These are phyloP conservation scores for Hypoxylon lenormandii DNA, from an alignment of 495 filamentous ascomycete species.

Conservation along the genomic window DNA sequence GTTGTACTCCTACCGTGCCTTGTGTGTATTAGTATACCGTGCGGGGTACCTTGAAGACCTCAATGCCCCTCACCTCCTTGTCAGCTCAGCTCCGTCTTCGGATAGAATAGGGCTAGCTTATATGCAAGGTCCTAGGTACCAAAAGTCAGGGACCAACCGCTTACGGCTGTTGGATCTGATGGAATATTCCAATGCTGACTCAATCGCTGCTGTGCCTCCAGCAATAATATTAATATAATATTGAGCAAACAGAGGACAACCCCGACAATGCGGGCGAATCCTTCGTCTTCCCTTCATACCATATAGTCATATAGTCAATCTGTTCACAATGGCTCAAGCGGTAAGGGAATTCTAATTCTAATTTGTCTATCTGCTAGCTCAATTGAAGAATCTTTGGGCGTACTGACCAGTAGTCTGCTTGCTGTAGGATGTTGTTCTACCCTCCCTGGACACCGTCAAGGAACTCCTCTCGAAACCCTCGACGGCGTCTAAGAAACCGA, in stretches of 20 bases:
- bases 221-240: background rate
- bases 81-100: constrained; percentile 34
- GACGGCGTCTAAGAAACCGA: constrained; percentile 61
- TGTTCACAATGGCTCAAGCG: constrained; percentile 51
- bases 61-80: background rate
- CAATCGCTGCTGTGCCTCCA: constrained; percentile 1
- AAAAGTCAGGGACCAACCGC: constrained; percentile 1
- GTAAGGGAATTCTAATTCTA: constrained; percentile 45
- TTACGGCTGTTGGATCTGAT: background rate
- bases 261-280: constrained; percentile 8
- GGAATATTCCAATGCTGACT: constrained; percentile 21
- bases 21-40: background rate
- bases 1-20: background rate
- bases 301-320: constrained; percentile 6
- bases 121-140: background rate
- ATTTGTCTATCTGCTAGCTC: constrained; percentile 19
- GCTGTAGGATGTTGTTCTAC: constrained; percentile 50
- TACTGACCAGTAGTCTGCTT: constrained; percentile 20
- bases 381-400: constrained; percentile 9
- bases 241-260: constrained; percentile 20
- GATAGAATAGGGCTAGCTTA: constrained; percentile 25
- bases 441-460: constrained; percentile 50
- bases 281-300: background rate
- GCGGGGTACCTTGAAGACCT: background rate
- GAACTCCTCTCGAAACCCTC: constrained; percentile 45